A percentile compares a stretch with the other conserved stretches of the same genome.
phyloP scores from a whole-genome alignment of 768 basidiomycete species.

The Calvatia gigantea region DNA sequence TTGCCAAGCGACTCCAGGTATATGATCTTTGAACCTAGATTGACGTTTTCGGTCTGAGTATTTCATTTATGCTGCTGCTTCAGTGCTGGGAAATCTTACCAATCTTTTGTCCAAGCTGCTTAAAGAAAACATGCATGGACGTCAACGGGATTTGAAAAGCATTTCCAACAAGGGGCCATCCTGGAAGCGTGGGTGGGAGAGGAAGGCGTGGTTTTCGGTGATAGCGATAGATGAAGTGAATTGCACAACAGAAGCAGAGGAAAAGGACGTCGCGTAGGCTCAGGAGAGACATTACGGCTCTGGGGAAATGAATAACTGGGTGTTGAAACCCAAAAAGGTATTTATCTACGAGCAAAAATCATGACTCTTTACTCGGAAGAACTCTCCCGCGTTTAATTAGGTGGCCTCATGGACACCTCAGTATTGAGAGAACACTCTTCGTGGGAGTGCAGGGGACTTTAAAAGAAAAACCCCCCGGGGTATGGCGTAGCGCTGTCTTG shows the following conservation, averaged over 20 bases:
- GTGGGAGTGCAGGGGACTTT: too few species aligned
- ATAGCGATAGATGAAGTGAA: not conserved
- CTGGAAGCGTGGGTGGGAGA: conserved; percentile 8
- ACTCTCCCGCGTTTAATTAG: too few species aligned
- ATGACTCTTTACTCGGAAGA: too few species aligned
- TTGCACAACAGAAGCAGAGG: not conserved
- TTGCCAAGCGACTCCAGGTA: conserved; percentile 21
- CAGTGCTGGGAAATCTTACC: conserved; percentile 3
- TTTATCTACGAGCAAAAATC: too few species aligned
- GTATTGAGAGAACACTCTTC: too few species aligned
- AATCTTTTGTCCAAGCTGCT: conserved; percentile 9
- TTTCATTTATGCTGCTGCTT: not conserved
- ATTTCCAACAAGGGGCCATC: conserved; percentile 14
- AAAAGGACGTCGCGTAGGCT: not conserved
- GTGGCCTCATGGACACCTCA: too few species aligned
- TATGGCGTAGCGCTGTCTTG: too few species aligned
- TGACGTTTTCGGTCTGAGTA: too few species aligned
- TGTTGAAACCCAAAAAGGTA: too few species aligned
- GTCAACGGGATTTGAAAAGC: conserved; percentile 11
- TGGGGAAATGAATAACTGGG: too few species aligned
- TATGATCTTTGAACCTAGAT: not conserved
- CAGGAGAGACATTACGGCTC: not conserved
- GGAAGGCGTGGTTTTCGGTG: not conserved
- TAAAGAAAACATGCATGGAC: conserved; percentile 2
- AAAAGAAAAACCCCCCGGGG: too few species aligned